Base-by-base conservation (phyloP, 441 rosid species). In the Adansonia rubrostipa region DNA sequence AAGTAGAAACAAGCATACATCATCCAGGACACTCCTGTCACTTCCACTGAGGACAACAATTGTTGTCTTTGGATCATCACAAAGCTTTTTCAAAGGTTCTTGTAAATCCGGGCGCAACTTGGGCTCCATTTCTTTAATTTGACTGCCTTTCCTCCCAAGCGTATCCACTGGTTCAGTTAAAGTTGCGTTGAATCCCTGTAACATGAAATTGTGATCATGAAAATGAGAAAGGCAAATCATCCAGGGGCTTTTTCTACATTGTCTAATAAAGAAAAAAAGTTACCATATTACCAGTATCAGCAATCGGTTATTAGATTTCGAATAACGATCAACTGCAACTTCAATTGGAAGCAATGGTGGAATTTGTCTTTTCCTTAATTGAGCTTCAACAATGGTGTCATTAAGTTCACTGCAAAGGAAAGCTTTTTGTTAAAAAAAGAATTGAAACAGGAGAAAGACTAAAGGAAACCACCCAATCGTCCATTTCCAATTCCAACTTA, bases 341-440 rank as follows among this genome's bases (percentile, higher is more conserved):
- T 82, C 75, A 45, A 83, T 70, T 17, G 97, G 97, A 87, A 92
- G 92, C n/a, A 78, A 20, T 53, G 97, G 97, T 15, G 89, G 93
- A 73, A 88, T 83, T 84, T 91, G 92, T 78, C 82, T 84, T 73
- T 92, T 91, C 76, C 97, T 88, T 78, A 92, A 82, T 82, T 91
- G 93, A 63, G 97, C 95, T 84, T 92, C 95, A 24, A 92, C 92
- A 57, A 91, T 73, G 42, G 97, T 92, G 72, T 92, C 97, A 84
- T 92, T 89, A 79, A 91, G 92, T 86, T 92, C 95, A 80, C 97
- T 92, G 75, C 81, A 86, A 5, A 56, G 70, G 71, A n/a, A 57
- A 71, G 40, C 6, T 9, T 72, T 53, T 9, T 42, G 2, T 9
- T 20, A 47, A 1, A 61, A 57, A 36, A 11, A 42, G 62, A 44